Percentiles rank a stretch among this genome's conserved stretches.
Conservation (phyloP, 2,329 filamentous ascomycete genomes). For the Fusarium sp. region DNA sequence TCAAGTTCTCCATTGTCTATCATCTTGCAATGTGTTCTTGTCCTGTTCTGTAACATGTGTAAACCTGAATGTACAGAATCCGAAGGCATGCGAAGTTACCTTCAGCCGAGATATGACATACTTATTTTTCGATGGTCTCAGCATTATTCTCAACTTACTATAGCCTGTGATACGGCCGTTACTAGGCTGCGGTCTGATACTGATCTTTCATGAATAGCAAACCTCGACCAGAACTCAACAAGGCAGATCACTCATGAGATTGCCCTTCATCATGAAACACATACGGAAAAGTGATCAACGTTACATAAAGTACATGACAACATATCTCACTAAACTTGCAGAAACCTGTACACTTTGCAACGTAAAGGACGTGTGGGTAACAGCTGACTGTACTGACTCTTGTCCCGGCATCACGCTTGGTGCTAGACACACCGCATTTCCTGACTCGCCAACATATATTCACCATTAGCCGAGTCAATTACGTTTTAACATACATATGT, state of each 20-base stretch:
- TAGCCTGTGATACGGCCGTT: not conserved
- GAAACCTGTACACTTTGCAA: not conserved
- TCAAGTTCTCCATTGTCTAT: not conserved
- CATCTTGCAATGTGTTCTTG: not conserved
- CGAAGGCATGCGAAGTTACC: too few species aligned
- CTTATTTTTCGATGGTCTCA: too few species aligned
- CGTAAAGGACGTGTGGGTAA: not conserved
- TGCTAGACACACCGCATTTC: slow-evolving; percentile 7
- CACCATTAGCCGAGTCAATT: slow-evolving; percentile 1
- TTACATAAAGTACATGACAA: slow-evolving; percentile 3
- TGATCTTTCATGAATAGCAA: not conserved
- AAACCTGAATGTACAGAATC: too few species aligned
- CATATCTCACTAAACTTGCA: not conserved
- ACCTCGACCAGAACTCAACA: too few species aligned
- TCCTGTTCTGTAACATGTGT: too few species aligned
- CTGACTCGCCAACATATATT: slow-evolving; percentile 15
- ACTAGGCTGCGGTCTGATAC: too few species aligned
- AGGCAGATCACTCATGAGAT: slow-evolving; percentile 13
- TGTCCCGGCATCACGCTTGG: slow-evolving; percentile 1
- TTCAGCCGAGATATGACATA: too few species aligned
- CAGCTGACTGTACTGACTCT: slow-evolving; percentile 17
- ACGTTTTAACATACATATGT: not conserved
- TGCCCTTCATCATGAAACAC: slow-evolving; percentile 25
- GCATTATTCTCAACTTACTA: too few species aligned
- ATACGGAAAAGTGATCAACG: slow-evolving; percentile 16